A percentile compares a stretch with the other conserved stretches of the same genome.
Conservation (phyloP, 1,139 yeast genomes). For the Scheffersomyces insectosa region DNA sequence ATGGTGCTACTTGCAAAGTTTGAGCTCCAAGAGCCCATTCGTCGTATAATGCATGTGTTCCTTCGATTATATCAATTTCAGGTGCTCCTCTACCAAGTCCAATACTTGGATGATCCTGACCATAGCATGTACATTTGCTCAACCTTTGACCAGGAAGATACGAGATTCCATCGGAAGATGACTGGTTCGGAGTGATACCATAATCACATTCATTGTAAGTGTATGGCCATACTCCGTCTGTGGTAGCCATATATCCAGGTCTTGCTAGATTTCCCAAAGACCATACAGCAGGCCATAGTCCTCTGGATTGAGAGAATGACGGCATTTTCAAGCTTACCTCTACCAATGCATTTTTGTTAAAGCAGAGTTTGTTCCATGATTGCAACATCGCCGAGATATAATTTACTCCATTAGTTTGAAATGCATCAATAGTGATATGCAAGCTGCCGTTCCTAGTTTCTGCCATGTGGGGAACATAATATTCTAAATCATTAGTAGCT, state of each 20-base stretch:
- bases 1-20: constrained; percentile 34
- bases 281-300: constrained; percentile 38
- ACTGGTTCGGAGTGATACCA: constrained; percentile 32
- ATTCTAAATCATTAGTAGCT: constrained; percentile 33
- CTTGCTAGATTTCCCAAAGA: constrained; percentile 32
- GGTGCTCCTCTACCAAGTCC: constrained; percentile 37
- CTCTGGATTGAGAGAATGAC: constrained; percentile 22
- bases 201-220: constrained; percentile 32
- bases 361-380: constrained; percentile 34
- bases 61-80: constrained; percentile 35
- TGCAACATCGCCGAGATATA: constrained; percentile 34
- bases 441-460: constrained; percentile 28
- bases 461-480: constrained; percentile 32
- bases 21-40: constrained; percentile 25
- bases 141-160: constrained; percentile 32
- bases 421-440: constrained; percentile 22
- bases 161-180: constrained; percentile 30
- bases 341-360: constrained; percentile 22
- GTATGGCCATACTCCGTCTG: constrained; percentile 38
- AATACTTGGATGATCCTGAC: constrained; percentile 31
- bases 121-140: constrained; percentile 25
- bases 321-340: constrained; percentile 28
- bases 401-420: constrained; percentile 22
- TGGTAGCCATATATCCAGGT: constrained; percentile 31
- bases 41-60: constrained; percentile 17